Base-by-base conservation (phyloP, 176 grass and related monocot genomes). In the Otatea glauca region DNA sequence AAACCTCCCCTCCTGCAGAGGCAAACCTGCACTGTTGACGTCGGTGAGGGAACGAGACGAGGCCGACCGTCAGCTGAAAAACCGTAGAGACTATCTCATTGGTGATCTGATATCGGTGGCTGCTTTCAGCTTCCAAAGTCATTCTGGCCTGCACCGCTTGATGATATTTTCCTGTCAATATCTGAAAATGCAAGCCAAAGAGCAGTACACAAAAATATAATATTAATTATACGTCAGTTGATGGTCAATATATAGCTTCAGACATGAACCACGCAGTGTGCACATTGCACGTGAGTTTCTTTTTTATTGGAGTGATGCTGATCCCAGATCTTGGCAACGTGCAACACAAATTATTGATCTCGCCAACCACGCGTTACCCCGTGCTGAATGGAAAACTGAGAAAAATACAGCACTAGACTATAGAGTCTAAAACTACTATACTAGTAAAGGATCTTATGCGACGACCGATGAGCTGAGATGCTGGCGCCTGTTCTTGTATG, bases 151-250 rank as follows among this genome's bases (percentile, higher is more conserved):
- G 17, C 23, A n/a, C 23, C 29, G 48, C 18, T 23, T 67, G 45
- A 25, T 56, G 34, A 23, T 77, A 43, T 88, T 88, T 70, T 27
- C 45, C 13, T n/a, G 38, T 88, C 74, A 73, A 6, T 48, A 32
- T 79, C 68, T 74, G 7, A 84, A 75, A n/a, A 75, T 37, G n/a
- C 68, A 74, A 67, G 63, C 53, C n/a, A 32, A 32, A 34, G 27
- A 84, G 20, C 58, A 50, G 12, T 23, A 39, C 8, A 45, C 9
- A 45, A 45, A 29, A 29, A 37, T 37, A 37, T 37, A 37, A 37
- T 29, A 37, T 37, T 37, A 37, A 37, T 37, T 69, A 24, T 49
- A 71, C 68, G 13, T 63, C 74, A 42, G 11, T 20, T 12, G 70
- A 34, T 63, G 50, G 53, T 18, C 27, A 39, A 45, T 45, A 45